A percentile compares a stretch with the other conserved stretches of the same genome.
Evolutionary conservation across 768 basidiomycete genomes (phyloP).

Genomic region (Phallus indusiatus): DNA sequence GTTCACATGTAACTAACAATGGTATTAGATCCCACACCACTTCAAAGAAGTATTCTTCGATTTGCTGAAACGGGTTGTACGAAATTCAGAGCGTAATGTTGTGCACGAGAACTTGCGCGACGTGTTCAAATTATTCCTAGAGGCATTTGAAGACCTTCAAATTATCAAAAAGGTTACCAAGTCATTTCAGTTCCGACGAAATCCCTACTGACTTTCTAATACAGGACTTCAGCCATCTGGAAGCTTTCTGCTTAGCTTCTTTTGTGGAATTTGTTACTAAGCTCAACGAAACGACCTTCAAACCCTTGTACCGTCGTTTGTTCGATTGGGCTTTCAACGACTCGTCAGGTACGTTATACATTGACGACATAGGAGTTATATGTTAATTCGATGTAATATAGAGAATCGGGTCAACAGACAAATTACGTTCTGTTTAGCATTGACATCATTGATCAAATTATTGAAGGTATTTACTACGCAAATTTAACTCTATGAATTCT

Average conservation of each 20-base stretch:
- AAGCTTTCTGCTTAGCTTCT: constrained; percentile 30
- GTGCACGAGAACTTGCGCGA: constrained; percentile 57
- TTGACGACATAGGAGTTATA: constrained; percentile 11
- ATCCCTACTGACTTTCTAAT: constrained; percentile 30
- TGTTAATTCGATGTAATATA: constrained; percentile 25
- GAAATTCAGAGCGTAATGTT: constrained; percentile 50
- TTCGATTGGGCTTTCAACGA: constrained; percentile 91
- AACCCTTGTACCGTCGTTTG: constrained; percentile 80
- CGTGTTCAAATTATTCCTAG: constrained; percentile 71
- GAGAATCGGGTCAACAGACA: constrained; percentile 25
- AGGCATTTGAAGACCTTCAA: constrained; percentile 54
- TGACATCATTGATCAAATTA: constrained; percentile 66
- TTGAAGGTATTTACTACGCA: constrained; percentile 57
- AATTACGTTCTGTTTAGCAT: constrained; percentile 66
- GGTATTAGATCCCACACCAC: constrained; percentile 8
- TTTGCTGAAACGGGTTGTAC: constrained; percentile 55
- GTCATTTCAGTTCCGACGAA: not conserved
- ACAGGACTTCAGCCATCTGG: constrained; percentile 15
- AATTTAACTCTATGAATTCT: not conserved
- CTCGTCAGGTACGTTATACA: constrained; percentile 31
- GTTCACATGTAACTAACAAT: not conserved
- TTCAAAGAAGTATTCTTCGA: constrained; percentile 47
- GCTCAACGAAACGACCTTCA: constrained; percentile 85
- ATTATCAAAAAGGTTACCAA: constrained; percentile 14
- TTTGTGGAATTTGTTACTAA: constrained; percentile 89